Percentiles rank a stretch among this genome's conserved stretches.
These are phyloP conservation scores for Psophocarpus tetragonolobus DNA, from an alignment of 306 rosid species.

Conservation along the genomic window DNA sequence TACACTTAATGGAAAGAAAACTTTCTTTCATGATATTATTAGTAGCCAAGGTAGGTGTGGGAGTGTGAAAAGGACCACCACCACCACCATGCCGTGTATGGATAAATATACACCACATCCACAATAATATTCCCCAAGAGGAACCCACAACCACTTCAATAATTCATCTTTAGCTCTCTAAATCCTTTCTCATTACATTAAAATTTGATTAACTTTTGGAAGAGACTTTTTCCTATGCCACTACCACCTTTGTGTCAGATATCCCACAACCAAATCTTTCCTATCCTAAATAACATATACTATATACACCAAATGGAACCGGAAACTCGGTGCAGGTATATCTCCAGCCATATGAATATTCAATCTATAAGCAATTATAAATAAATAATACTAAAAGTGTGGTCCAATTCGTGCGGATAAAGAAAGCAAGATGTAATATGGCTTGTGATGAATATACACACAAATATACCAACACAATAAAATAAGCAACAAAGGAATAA, in stretches of 20 bases:
- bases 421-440: neutral
- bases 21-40: conserved; percentile 5
- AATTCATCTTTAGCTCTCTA: conserved; percentile 28
- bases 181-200: conserved; percentile 12
- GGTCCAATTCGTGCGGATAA: conserved; percentile 38
- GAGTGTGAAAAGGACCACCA: conserved; percentile 51
- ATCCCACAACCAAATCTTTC: neutral
- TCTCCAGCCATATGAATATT: neutral
- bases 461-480: neutral
- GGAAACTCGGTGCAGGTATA: conserved; percentile 15
- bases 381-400: conserved; percentile 21
- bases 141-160: conserved; percentile 27
- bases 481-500: neutral
- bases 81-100: conserved; percentile 39
- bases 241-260: neutral
- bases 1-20: conserved; percentile 27
- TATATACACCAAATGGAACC: conserved; percentile 8
- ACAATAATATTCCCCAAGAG: conserved; percentile 22
- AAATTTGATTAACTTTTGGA: neutral
- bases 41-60: conserved; percentile 33
- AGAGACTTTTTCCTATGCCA: neutral
- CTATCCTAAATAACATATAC: neutral
- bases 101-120: neutral
- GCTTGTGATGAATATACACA: conserved; percentile 26
- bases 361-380: neutral